Evolutionary conservation across 352 stramenopile genomes (phyloP), one percentile per base, ranked within the genome.

Genomic region (Elongisporangium undulatum): DNA sequence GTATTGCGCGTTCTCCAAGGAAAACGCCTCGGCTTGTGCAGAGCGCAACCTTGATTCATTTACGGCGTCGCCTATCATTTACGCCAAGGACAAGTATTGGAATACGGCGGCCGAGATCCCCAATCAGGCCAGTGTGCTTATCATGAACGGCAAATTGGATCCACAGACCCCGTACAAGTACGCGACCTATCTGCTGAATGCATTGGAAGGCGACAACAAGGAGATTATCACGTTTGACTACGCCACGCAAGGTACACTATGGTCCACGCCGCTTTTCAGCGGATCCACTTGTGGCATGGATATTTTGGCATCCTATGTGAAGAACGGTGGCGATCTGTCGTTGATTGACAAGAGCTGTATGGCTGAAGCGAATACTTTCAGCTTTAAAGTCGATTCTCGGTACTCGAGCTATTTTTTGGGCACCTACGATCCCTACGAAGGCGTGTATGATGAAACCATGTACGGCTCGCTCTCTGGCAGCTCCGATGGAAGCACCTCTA

Each of bases 1-100:
- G 9, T 92, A 86, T 59, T 90, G 79, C 41, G 68, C 72, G 4
- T 87, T 85, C 59, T 73, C 71, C 9, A 79, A 83, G 53, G 73
- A 85, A 17, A 58, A 55, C 0, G 78, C 72, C 20, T 7, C 58
- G 5, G 59, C 68, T 0, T 87, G 76, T 38, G 23, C 68, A 9
- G 24, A 62, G n/a, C 16, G 55, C 15, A 16, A 60, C 61, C 17
- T 67, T 2, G 41, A 58, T 5, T 34, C 45, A 16, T 76, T 74
- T 50, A 49, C 57, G 0, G 39, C 51, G 0, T 59, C 17, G 9
- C 48, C 65, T 0, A 65, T 85, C 39, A 39, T 69, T 16, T 88
- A 88, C 56, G 48, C 71, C 29, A 71, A 67, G 4, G 73, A 88
- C 54, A 53, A 79, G 50, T 85, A 83, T 61, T 88, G 69, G 68